These are phyloP conservation scores for Citrullus mucosospermus DNA, from an alignment of 306 rosid species.

Conservation along the genomic window DNA sequence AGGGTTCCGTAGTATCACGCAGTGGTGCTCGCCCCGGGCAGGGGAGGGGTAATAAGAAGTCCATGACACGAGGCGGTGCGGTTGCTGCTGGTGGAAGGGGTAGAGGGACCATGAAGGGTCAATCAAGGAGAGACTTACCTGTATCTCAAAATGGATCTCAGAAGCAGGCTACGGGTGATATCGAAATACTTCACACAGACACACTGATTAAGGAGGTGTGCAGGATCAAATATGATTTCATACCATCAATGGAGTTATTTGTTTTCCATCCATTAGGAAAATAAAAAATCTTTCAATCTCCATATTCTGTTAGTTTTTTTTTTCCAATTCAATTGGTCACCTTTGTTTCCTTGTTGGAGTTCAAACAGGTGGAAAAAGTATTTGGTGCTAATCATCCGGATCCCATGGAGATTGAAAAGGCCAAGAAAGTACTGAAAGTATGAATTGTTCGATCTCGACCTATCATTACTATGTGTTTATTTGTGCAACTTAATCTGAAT, in stretches of 20 bases:
- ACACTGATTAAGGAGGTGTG: conserved; percentile 75
- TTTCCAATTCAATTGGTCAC: neutral
- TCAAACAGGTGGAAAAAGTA: conserved; percentile 63
- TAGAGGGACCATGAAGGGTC: conserved; percentile 54
- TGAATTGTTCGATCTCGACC: conserved; percentile 11
- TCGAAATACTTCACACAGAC: conserved; percentile 67
- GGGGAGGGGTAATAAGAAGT: conserved; percentile 55
- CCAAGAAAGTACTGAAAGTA: conserved; percentile 70
- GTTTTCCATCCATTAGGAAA: too few relatives aligned
- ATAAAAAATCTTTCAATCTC: too few relatives aligned
- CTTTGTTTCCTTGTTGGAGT: neutral
- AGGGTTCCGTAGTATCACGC: conserved; percentile 39
- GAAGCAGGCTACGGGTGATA: conserved; percentile 46
- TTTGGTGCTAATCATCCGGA: conserved; percentile 52
- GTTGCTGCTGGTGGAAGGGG: conserved; percentile 61
- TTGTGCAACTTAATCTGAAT: neutral
- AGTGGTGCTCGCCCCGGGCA: conserved; percentile 43
- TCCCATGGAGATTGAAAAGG: conserved; percentile 56
- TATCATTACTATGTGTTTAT: neutral
- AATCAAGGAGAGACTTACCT: conserved; percentile 40
- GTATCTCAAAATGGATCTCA: conserved; percentile 49
- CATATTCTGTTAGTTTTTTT: neutral
- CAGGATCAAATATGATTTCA: neutral
- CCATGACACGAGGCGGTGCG: conserved; percentile 48
- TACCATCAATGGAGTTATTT: neutral